These are phyloP conservation scores for Davidsoniella neocaledoniae DNA, from an alignment of 2,329 filamentous ascomycete genomes.

Conservation along the genomic window DNA sequence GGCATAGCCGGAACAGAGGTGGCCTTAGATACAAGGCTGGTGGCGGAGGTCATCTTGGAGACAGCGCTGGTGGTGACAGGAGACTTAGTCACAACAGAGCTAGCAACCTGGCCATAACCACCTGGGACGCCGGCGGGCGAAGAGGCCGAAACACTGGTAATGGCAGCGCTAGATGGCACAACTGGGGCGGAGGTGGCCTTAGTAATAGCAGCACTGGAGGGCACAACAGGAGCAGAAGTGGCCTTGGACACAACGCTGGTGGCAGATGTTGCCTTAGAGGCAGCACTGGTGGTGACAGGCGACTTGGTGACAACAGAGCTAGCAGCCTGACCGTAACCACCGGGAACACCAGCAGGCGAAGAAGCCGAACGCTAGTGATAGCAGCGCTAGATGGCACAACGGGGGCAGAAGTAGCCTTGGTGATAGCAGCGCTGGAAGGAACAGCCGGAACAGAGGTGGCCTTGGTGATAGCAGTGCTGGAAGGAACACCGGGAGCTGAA, in stretches of 20 bases:
- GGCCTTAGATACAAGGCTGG: no score
- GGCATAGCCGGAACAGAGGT: neutral
- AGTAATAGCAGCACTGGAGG: neutral
- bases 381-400: neutral
- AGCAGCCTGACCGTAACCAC: neutral
- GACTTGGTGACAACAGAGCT: neutral
- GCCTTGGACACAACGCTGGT: neutral
- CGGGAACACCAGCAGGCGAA: no score
- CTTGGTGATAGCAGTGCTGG: neutral
- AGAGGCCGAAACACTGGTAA: neutral
- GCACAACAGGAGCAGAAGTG: neutral
- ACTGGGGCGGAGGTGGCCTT: neutral
- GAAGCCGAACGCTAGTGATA: neutral
- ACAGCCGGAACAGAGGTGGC: neutral
- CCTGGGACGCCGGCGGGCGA: neutral
- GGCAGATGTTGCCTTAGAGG: neutral
- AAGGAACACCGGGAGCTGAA: neutral
- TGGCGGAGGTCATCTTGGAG: no score
- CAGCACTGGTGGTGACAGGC: neutral
- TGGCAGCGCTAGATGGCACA: neutral
- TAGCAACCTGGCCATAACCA: neutral
- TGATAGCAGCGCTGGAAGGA: neutral
- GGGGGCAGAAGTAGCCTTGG: neutral
- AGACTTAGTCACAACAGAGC: neutral
- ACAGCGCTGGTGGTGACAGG: neutral